These are phyloP conservation scores for Cyclocybe aegerita DNA, from an alignment of 768 basidiomycete genomes.

Conservation along the genomic window DNA sequence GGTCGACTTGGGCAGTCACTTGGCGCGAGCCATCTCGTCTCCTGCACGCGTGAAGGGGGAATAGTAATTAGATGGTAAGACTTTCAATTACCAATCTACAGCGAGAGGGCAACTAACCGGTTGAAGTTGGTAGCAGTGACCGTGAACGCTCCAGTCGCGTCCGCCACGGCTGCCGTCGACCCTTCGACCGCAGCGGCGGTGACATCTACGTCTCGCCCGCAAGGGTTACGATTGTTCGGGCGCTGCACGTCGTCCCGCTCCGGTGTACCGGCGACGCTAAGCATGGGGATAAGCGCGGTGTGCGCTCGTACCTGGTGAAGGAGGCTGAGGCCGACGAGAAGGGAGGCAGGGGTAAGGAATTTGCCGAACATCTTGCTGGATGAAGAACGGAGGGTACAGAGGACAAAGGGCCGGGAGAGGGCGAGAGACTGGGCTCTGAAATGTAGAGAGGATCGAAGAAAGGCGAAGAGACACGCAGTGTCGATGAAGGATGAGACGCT, in stretches of 20 bases:
- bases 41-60: conserved; percentile 3
- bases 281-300: conserved; percentile 36
- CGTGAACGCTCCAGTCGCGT: conserved; percentile 38
- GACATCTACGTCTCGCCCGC: conserved; percentile 37
- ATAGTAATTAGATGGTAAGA: too few relatives aligned
- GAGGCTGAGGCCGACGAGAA: conserved; percentile 25
- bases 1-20: conserved; percentile 40
- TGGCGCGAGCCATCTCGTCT: conserved; percentile 43
- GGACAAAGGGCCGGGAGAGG: too few relatives aligned
- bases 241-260: conserved; percentile 28
- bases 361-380: background rate
- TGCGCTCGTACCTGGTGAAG: conserved; percentile 36
- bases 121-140: conserved; percentile 43
- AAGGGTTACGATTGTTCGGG: conserved; percentile 28
- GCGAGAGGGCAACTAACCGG: conserved; percentile 23
- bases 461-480: background rate
- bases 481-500: background rate
- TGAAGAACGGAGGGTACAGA: too few relatives aligned
- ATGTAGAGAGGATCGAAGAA: background rate
- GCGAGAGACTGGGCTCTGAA: background rate
- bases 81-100: background rate
- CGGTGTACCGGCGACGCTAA: conserved; percentile 30
- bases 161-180: conserved; percentile 31
- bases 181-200: conserved; percentile 31
- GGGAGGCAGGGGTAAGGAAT: background rate